Evolutionary conservation across 2,329 filamentous ascomycete species (phyloP).

Genomic region (Fusarium albosuccineum): DNA sequence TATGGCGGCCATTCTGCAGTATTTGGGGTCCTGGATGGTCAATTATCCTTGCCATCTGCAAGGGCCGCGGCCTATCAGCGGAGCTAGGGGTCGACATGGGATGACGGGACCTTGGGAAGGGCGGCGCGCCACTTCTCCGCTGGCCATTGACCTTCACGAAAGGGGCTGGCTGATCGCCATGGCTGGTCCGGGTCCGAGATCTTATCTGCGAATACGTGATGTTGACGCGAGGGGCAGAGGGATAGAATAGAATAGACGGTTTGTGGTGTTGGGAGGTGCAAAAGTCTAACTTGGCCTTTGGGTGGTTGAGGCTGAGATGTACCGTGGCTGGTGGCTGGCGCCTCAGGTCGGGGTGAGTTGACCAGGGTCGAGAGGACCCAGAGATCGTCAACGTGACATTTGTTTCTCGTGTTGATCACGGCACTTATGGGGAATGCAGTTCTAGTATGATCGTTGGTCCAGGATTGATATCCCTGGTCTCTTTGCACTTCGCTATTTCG

Average conservation of each 20-base stretch:
- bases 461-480: constrained; percentile 15
- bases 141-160: constrained; percentile 37
- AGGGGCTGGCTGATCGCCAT: constrained; percentile 30
- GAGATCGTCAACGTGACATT: constrained; percentile 25
- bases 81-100: constrained; percentile 38
- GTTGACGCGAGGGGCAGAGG: constrained; percentile 5
- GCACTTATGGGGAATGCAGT: constrained; percentile 6
- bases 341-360: not conserved
- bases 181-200: constrained; percentile 32
- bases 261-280: not conserved
- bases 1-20: constrained; percentile 34
- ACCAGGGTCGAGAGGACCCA: constrained; percentile 17
- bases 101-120: constrained; percentile 32
- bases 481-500: constrained; percentile 11
- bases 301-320: not conserved
- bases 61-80: constrained; percentile 46
- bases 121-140: constrained; percentile 37
- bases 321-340: too few species aligned
- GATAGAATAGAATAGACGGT: not conserved
- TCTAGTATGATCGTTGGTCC: constrained; percentile 17
- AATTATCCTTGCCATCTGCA: constrained; percentile 46
- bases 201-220: constrained; percentile 15
- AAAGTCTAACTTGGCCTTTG: not conserved
- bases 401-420: constrained; percentile 28
- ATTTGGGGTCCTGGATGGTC: constrained; percentile 26